These are phyloP conservation scores for Phaffia rhodozyma DNA, from an alignment of 1,284 basidiomycete genomes.

Conservation along the genomic window DNA sequence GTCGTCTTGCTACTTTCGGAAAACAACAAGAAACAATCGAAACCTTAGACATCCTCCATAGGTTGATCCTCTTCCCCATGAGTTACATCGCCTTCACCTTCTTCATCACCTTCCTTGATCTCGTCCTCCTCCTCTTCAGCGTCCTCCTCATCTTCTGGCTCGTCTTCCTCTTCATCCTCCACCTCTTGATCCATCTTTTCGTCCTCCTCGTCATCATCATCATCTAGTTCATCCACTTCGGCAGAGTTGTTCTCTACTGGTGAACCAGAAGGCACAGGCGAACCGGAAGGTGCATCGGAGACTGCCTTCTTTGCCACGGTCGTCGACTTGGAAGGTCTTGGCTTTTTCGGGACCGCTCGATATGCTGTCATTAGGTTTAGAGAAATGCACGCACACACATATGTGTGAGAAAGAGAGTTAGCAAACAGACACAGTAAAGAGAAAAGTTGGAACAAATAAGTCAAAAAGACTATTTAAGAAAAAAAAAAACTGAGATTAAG, in stretches of 20 bases:
- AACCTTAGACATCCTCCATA: too few relatives aligned
- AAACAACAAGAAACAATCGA: too few relatives aligned
- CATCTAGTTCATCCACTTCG: background rate
- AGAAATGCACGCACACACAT: background rate
- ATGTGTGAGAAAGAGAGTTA: background rate
- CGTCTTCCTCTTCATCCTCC: background rate
- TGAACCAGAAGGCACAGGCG: background rate
- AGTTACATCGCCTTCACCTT: too few relatives aligned
- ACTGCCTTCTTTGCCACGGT: background rate
- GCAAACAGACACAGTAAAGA: background rate
- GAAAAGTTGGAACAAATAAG: background rate
- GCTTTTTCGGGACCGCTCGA: background rate
- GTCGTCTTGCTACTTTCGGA: too few relatives aligned
- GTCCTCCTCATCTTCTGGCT: background rate
- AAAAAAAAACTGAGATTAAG: background rate
- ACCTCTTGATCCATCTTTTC: background rate
- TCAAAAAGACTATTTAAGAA: background rate
- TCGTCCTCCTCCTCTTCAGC: too few relatives aligned
- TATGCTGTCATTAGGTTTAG: background rate
- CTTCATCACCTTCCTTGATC: too few relatives aligned
- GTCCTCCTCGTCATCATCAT: background rate
- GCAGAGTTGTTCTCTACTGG: too few relatives aligned
- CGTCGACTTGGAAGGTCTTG: background rate
- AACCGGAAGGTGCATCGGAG: too few relatives aligned
- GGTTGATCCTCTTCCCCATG: too few relatives aligned